Conservation (phyloP, 179 eudicot species). For the Gypsophila paniculata region DNA sequence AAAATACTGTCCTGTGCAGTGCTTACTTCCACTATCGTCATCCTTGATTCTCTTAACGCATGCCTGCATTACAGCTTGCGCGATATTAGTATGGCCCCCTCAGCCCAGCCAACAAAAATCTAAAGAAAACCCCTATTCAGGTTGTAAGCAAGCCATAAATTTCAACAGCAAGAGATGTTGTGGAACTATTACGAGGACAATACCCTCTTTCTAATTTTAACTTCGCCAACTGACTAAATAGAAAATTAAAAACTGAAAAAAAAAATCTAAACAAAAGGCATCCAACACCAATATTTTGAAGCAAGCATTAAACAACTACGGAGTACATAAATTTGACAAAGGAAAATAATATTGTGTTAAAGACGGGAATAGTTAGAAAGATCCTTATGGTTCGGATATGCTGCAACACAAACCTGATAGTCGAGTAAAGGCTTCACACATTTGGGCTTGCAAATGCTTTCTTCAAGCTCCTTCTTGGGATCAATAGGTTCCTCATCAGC, state of each 20-base stretch:
- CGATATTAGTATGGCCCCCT: not conserved
- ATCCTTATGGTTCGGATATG: not conserved
- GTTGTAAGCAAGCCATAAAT: too few relatives aligned
- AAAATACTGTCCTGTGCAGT: conserved; percentile 77
- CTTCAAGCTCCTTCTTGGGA: conserved; percentile 55
- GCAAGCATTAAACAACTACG: too few relatives aligned
- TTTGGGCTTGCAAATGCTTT: conserved; percentile 51
- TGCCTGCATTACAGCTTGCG: conserved; percentile 32
- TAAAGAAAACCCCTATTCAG: not conserved
- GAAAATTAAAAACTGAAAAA: too few relatives aligned
- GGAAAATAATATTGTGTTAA: too few relatives aligned
- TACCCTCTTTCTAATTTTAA: too few relatives aligned
- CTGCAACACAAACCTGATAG: conserved; percentile 42
- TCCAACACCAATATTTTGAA: too few relatives aligned
- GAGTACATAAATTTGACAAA: too few relatives aligned
- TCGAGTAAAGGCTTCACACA: conserved; percentile 47
- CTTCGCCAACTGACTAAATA: too few relatives aligned
- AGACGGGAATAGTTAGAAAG: too few relatives aligned
- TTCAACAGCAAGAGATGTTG: too few relatives aligned
- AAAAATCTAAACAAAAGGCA: too few relatives aligned
- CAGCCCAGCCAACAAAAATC: not conserved
- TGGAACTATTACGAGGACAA: too few relatives aligned
- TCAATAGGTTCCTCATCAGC: conserved; percentile 63
- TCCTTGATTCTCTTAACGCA: conserved; percentile 57
- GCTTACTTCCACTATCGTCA: conserved; percentile 65